Conservation (phyloP, 78 protist species). For the Dictyostelium firmibasis region DNA sequence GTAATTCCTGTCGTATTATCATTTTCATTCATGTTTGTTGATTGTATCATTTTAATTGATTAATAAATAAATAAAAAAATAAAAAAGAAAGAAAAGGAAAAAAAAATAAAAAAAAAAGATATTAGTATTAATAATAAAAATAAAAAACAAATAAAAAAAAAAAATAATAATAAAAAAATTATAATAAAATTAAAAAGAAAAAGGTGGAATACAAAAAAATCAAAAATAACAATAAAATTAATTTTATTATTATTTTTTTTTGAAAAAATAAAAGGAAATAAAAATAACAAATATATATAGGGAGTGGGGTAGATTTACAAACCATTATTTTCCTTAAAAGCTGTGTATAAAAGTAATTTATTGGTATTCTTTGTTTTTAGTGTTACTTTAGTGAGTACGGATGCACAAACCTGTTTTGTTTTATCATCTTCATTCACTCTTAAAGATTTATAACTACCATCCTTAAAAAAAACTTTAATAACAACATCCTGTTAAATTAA, state of each 20-base stretch:
- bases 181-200: no score
- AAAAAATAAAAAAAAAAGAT: background rate
- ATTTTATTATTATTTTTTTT: no score
- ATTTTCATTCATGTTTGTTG: background rate
- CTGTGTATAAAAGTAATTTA: slow-evolving; percentile 8
- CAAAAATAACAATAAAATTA: background rate
- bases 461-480: slow-evolving; percentile 42
- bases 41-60: background rate
- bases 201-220: background rate
- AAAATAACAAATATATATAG: background rate
- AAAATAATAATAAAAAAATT: no score
- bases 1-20: background rate
- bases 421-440: slow-evolving; percentile 27
- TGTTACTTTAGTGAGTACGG: slow-evolving; percentile 19
- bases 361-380: slow-evolving; percentile 14
- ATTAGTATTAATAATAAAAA: background rate
- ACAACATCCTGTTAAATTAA: slow-evolving; percentile 15
- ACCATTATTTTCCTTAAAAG: slow-evolving; percentile 25
- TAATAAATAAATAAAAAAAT: background rate
- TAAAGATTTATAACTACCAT: slow-evolving; percentile 62
- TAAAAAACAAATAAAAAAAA: background rate
- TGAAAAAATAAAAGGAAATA: no score
- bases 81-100: background rate
- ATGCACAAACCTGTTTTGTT: background rate
- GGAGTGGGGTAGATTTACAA: background rate